These are phyloP conservation scores for Phytophthora capsici DNA, from an alignment of 352 stramenopile genomes.

Conservation along the genomic window DNA sequence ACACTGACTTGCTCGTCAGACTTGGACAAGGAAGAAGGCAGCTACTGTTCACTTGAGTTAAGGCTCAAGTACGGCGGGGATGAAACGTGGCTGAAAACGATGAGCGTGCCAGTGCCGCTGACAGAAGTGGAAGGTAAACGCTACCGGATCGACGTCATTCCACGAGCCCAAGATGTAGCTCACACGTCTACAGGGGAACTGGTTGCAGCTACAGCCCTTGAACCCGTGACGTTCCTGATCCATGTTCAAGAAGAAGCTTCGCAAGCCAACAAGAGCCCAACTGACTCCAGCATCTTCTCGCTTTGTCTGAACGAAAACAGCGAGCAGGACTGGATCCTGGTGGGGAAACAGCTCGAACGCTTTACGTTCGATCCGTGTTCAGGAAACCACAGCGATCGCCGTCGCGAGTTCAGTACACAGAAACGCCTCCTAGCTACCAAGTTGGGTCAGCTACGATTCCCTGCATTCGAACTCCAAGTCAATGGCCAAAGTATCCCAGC, in stretches of 20 bases:
- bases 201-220: slow-evolving; percentile 29
- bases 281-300: slow-evolving; percentile 21
- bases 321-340: slow-evolving; percentile 69
- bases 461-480: slow-evolving; percentile 52
- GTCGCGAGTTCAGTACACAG: slow-evolving; percentile 44
- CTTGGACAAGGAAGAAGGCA: slow-evolving; percentile 22
- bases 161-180: slow-evolving; percentile 14
- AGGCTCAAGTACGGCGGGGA: slow-evolving; percentile 19
- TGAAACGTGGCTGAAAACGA: slow-evolving; percentile 22
- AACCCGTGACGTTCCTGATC: slow-evolving; percentile 61
- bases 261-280: slow-evolving; percentile 8
- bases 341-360: slow-evolving; percentile 67
- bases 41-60: slow-evolving; percentile 27
- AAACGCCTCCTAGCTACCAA: slow-evolving; percentile 57
- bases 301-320: slow-evolving; percentile 61
- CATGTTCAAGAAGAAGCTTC: slow-evolving; percentile 37
- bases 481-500: slow-evolving; percentile 23
- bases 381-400: slow-evolving; percentile 8
- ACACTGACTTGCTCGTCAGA: slow-evolving; percentile 29
- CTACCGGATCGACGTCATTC: slow-evolving; percentile 54
- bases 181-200: slow-evolving; percentile 8
- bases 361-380: slow-evolving; percentile 36
- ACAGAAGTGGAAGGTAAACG: slow-evolving; percentile 30
- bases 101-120: slow-evolving; percentile 40
- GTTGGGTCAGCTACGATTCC: slow-evolving; percentile 55